Evolutionary conservation across 805 yeast genomes (phyloP).

Genomic region (Ogataea populi-albae): DNA sequence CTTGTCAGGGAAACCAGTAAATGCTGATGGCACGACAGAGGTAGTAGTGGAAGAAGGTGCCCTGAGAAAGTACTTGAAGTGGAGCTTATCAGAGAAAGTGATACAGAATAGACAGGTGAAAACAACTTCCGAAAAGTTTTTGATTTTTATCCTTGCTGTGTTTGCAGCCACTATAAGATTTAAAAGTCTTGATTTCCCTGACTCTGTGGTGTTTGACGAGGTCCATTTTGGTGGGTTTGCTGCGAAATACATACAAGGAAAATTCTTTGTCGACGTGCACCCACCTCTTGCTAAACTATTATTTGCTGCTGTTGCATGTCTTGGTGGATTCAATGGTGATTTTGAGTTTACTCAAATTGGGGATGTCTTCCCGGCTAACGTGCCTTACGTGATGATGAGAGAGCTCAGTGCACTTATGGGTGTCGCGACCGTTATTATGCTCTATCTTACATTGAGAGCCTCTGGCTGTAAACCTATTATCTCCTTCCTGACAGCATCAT

Average conservation of each 20-base stretch:
- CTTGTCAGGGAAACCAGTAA: conserved; percentile 4
- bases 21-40: conserved; percentile 35
- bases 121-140: conserved; percentile 37
- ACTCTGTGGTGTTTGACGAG: conserved; percentile 93
- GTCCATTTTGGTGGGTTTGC: conserved; percentile 99
- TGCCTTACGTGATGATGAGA: conserved; percentile 71
- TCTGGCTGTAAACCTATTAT: conserved; percentile 69
- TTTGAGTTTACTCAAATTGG: conserved; percentile 69
- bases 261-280: conserved; percentile 81
- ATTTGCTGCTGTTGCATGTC: conserved; percentile 63
- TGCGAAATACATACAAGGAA: conserved; percentile 71
- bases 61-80: conserved; percentile 50
- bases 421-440: conserved; percentile 59
- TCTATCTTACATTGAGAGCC: conserved; percentile 65
- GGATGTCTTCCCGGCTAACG: conserved; percentile 51
- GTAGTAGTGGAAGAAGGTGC: conserved; percentile 49
- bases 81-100: conserved; percentile 45
- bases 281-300: conserved; percentile 85
- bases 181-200: conserved; percentile 59
- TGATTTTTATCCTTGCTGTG: conserved; percentile 38
- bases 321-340: conserved; percentile 71
- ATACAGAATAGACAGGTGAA: conserved; percentile 40
- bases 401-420: conserved; percentile 67
- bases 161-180: conserved; percentile 61
- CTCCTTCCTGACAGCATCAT: conserved; percentile 53